Evolutionary conservation across 441 rosid genomes (phyloP), one percentile per base, ranked within the genome.

Genomic region (Adansonia gregorii): DNA sequence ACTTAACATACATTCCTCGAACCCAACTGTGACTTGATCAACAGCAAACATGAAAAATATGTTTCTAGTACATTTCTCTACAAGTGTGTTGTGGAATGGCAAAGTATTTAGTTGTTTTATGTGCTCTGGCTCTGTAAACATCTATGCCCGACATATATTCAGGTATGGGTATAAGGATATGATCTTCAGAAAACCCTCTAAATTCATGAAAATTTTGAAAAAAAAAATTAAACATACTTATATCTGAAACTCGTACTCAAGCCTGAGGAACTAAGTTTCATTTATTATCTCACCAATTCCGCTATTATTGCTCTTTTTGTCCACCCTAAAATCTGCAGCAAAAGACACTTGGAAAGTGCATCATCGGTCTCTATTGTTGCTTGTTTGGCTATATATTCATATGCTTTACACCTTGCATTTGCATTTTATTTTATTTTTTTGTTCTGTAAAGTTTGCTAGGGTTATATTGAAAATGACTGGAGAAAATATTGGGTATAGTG

Each of bases 341-440:
- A n/a, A 24, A 43, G 82, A 81, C 82, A 67, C 73, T 67, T 83
- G 81, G 82, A 78, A 78, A 48, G 52, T 24, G 58, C 35, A 46
- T 52, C 52, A 66, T 46, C 45, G n/a, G 15, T 35, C 76, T 17
- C 76, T 17, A 43, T 72, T 76, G 48, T 80, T 63, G 81, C 74
- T 81, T 63, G 45, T 67, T 72, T 55, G 74, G 48, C 67, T 64
- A 14, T 64, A 31, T 14, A 10, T 15, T 35, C 67, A 12, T 12
- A 20, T 41, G 80, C 81, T 67, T 78, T 78, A 52, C 85, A 80
- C 67, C 74, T 83, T 81, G 85, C 80, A 71, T 43, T 43, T 10
- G 27, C 6, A 31, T 60, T 22, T 59, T 59, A 22, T 12, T 15
- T 72, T n/a, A 31, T 41, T 80, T 76, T 74, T 19, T 24, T 58